These are phyloP conservation scores for Tricholoma saponaceum DNA, from an alignment of 768 basidiomycete genomes.

Conservation along the genomic window DNA sequence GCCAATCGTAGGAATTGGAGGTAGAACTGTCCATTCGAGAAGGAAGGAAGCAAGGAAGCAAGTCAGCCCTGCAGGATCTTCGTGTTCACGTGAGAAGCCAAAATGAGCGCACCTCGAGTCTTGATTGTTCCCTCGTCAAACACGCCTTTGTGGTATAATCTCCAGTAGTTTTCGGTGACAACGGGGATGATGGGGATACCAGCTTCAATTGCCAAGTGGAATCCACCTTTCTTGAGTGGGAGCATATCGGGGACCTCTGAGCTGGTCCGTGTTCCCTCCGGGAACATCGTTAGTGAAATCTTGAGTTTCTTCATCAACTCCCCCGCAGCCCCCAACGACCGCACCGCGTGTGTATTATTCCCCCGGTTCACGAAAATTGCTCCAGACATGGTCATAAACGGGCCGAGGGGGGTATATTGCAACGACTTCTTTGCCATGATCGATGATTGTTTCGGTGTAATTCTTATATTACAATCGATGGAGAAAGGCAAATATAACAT, in stretches of 20 bases:
- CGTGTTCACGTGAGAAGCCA: neutral
- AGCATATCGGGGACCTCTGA: slow-evolving; percentile 62
- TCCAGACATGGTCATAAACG: slow-evolving; percentile 86
- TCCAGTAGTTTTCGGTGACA: slow-evolving; percentile 92
- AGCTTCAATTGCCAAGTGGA: slow-evolving; percentile 91
- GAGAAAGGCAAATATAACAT: neutral
- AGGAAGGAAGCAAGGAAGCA: neutral
- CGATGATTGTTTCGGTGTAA: slow-evolving; percentile 77
- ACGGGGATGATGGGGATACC: slow-evolving; percentile 90
- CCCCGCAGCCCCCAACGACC: slow-evolving; percentile 73
- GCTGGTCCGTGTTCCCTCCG: slow-evolving; percentile 89
- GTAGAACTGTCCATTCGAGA: slow-evolving; percentile 62
- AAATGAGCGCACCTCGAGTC: slow-evolving; percentile 62
- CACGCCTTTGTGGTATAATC: slow-evolving; percentile 72
- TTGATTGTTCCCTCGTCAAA: slow-evolving; percentile 76
- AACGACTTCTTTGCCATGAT: slow-evolving; percentile 95
- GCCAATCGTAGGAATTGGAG: slow-evolving; percentile 75
- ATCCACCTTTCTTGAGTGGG: slow-evolving; percentile 97
- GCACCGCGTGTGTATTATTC: slow-evolving; percentile 69
- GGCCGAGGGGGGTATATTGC: slow-evolving; percentile 83
- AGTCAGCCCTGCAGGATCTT: neutral
- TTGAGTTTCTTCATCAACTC: slow-evolving; percentile 66
- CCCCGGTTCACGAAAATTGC: slow-evolving; percentile 91
- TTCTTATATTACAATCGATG: slow-evolving; percentile 33
- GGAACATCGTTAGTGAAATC: slow-evolving; percentile 90